Conservation (phyloP, 202 grass and related monocot species). For the Schoenoplectus triqueter region DNA sequence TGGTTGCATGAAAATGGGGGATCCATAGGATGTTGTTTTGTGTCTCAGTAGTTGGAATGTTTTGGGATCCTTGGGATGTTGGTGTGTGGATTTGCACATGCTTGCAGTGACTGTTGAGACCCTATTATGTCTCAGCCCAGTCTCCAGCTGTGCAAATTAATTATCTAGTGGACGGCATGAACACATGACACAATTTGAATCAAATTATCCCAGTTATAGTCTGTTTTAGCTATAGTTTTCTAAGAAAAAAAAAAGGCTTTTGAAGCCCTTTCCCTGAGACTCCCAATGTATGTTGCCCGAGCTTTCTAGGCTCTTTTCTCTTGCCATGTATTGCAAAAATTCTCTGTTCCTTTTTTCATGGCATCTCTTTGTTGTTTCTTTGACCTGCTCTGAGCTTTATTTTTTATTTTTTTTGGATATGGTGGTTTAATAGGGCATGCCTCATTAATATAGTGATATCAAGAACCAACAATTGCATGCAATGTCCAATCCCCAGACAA, state of each 20-base stretch:
- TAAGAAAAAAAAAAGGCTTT: not conserved
- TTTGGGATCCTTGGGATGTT: not conserved
- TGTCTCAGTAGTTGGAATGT: not conserved
- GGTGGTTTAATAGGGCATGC: not conserved
- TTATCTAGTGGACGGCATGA: not conserved
- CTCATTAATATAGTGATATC: not conserved
- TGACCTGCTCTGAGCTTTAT: not conserved
- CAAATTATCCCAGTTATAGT: not conserved
- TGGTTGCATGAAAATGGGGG: not conserved
- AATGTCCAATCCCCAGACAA: not conserved
- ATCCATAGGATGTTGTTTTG: not conserved
- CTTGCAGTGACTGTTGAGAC: not conserved
- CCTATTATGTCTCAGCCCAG: too few species aligned
- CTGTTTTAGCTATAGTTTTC: not conserved
- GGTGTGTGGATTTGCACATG: conserved; percentile 9
- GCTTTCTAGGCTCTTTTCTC: not conserved
- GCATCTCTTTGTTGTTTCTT: not conserved
- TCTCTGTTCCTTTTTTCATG: not conserved
- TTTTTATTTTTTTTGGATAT: not conserved
- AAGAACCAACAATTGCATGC: conserved; percentile 7
- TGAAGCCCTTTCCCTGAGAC: not conserved
- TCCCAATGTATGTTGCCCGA: not conserved
- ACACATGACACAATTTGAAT: not conserved
- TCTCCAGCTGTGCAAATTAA: not conserved
- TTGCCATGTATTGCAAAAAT: not conserved